Conservation (phyloP, 306 rosid species). For the Cicer pinnatifidum region DNA sequence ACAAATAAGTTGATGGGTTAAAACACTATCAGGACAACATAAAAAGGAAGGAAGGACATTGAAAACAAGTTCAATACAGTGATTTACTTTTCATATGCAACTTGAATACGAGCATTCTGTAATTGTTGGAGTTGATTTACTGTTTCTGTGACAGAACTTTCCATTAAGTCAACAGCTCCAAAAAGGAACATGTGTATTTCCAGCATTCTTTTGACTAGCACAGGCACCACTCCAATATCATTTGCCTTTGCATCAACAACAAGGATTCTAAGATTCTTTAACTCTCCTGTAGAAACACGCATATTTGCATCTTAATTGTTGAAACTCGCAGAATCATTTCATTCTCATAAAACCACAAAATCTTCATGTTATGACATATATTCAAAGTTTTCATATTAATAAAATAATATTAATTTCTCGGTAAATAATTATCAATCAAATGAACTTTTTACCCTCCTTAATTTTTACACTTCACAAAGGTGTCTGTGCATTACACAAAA, state of each 20-base stretch:
- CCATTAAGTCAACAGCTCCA: constrained; percentile 71
- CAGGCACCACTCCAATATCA: constrained; percentile 53
- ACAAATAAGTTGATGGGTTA: constrained; percentile 30
- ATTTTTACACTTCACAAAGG: not conserved
- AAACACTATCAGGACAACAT: constrained; percentile 24
- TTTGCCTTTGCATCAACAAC: constrained; percentile 61
- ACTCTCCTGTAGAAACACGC: constrained; percentile 62
- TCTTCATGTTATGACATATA: not conserved
- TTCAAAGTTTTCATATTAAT: constrained; percentile 14
- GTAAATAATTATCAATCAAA: not conserved
- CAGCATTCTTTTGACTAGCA: constrained; percentile 69
- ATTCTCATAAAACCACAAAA: not conserved
- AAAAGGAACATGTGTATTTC: constrained; percentile 75
- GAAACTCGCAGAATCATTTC: not conserved
- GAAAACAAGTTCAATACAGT: not conserved
- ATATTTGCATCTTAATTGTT: not conserved
- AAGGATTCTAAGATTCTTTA: constrained; percentile 67
- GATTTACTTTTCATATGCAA: constrained; percentile 65
- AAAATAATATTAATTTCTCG: not conserved
- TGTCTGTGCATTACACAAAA: not conserved
- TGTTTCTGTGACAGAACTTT: constrained; percentile 61
- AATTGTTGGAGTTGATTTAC: constrained; percentile 72
- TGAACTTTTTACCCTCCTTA: not conserved
- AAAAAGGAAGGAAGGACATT: constrained; percentile 30
- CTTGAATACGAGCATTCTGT: constrained; percentile 70